Percentiles rank a stretch among this genome's conserved stretches.
Conservation (phyloP, 2,329 filamentous ascomycete genomes). For the Aspergillus fumigatiaffinis region DNA sequence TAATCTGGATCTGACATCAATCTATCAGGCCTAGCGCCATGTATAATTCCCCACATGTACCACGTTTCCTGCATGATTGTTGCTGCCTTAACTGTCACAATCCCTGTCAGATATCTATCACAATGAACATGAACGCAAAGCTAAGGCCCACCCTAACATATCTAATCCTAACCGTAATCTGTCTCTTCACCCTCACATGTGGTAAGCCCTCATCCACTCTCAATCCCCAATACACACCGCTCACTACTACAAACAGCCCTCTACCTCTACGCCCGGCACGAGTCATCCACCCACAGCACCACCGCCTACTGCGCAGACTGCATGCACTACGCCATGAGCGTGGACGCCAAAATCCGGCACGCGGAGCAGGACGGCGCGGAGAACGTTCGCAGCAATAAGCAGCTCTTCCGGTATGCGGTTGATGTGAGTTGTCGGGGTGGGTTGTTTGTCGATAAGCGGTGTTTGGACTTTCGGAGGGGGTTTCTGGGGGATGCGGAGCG, state of each 20-base stretch:
- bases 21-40: background rate
- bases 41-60: background rate
- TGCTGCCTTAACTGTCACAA: no score
- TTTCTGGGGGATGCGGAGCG: background rate
- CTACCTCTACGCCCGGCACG: background rate
- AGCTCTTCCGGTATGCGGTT: conserved; percentile 1
- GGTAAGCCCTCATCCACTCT: background rate
- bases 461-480: background rate
- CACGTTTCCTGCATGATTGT: no score
- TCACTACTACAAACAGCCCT: background rate
- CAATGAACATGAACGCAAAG: background rate
- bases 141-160: background rate
- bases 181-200: background rate
- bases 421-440: background rate
- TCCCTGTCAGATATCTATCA: background rate
- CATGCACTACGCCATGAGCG: background rate
- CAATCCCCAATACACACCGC: background rate
- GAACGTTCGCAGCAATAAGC: background rate
- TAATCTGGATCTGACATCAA: background rate
- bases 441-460: background rate
- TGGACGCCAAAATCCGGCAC: background rate
- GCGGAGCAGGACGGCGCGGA: background rate
- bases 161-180: background rate
- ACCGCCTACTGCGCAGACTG: background rate
- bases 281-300: background rate